Base-by-base conservation (phyloP, 768 basidiomycete species). In the Gloeophyllum trabeum region DNA sequence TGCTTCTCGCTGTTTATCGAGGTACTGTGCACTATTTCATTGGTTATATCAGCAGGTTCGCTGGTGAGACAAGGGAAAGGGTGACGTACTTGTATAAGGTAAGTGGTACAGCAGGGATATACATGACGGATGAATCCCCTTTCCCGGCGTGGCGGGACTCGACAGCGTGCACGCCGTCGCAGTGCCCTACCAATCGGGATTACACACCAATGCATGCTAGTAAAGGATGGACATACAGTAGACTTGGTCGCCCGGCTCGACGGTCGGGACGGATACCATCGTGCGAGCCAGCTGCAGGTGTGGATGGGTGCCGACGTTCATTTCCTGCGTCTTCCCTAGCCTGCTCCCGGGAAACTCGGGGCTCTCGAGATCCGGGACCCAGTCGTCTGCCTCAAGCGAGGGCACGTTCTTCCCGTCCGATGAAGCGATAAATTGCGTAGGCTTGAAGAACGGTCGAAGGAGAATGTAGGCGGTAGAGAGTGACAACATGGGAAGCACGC, bases 381-480 rank as follows among this genome's bases (percentile, higher is more conserved):
- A 82, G 43, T 80, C 69, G 14, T 66, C 62, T 13, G 65, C 59
- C 3, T 60, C 28, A 16, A 30, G 28, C 7, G n/a, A n/a, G n/a
- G 28, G 28, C 28, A 30, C 7, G 7, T 7, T 30, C 7, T 30
- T 30, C 28, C 28, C 21, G 13, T 23, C 10, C 4, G 54, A 54
- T 1, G 40, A 16, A 4, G 38, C 6, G 50, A 41, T 24, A 16
- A 30, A 7, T 10, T 51, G 43, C 12, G 51, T 48, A 4, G 64
- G 68, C 39, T 62, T 64, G 68, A 85, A 83, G 61, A 83, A 79
- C 0, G 81, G 81, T 6, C 81, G 70, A 0, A 83, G 64, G 16
- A 82, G 61, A 43, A 73, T 59, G 47, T 85, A 84, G 0, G 80
- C 71, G 0, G 75, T 69, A 5, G 75, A 59, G 16, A 77, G 64